Conservation (phyloP, 2,329 filamentous ascomycete genomes). For the Trichoderma afroharzianum region DNA sequence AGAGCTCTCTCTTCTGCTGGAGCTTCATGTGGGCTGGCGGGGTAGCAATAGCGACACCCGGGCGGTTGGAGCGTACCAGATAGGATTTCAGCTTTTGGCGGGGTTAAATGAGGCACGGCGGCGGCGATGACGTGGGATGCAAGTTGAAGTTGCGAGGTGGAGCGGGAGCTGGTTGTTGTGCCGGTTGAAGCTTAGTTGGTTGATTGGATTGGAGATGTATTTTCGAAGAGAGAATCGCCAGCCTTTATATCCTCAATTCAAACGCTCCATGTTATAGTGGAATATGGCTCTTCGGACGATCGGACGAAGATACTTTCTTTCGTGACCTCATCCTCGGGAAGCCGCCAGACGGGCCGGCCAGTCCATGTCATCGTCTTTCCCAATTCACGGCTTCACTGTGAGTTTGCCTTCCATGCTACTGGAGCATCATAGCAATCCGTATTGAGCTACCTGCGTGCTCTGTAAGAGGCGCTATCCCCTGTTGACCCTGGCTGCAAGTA, state of each 20-base stretch:
- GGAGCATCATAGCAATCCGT: neutral
- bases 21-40: constrained; percentile 10
- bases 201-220: neutral
- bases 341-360: neutral
- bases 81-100: constrained; percentile 12
- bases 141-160: neutral
- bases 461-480: neutral
- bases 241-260: neutral
- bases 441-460: neutral
- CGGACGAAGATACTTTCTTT: neutral
- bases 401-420: neutral
- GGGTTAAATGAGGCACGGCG: constrained; percentile 8
- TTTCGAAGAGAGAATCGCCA: neutral
- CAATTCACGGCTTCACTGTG: neutral
- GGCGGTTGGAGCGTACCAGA: constrained; percentile 5
- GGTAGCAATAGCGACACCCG: neutral
- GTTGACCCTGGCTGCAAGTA: neutral
- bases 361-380: neutral
- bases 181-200: constrained; percentile 3
- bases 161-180: neutral
- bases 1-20: neutral
- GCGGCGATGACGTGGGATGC: constrained; percentile 18
- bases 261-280: neutral
- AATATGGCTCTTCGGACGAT: neutral
- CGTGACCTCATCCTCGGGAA: neutral